phyloP scores from a whole-genome alignment of 768 basidiomycete species.

The Rhodosporidiobolus sp. region DNA sequence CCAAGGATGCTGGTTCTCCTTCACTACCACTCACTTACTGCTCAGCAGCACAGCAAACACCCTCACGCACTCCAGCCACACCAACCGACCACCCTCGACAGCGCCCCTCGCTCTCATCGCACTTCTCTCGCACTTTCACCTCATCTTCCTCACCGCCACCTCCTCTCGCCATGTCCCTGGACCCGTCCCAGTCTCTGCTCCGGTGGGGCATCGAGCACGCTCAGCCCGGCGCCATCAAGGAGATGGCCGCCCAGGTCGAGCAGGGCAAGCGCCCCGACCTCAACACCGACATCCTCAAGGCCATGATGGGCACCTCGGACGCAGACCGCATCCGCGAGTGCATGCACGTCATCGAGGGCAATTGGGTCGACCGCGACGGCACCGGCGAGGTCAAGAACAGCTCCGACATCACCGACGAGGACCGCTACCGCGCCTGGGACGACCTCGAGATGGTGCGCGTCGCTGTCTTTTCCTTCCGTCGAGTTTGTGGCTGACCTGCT shows the following conservation, averaged over 20 bases:
- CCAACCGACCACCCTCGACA: background rate
- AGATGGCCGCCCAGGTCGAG: slow-evolving; percentile 49
- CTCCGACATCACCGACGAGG: slow-evolving; percentile 53
- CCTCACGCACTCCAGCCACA: background rate
- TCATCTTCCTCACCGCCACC: background rate
- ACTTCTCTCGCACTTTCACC: background rate
- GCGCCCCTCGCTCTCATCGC: too few relatives aligned
- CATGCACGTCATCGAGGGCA: slow-evolving; percentile 33
- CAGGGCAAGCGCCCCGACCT: slow-evolving; percentile 52
- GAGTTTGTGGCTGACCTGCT: background rate
- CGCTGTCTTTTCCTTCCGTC: background rate
- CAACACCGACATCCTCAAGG: slow-evolving; percentile 78
- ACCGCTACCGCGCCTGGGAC: slow-evolving; percentile 64
- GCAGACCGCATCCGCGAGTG: slow-evolving; percentile 69
- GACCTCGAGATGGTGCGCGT: slow-evolving; percentile 76
- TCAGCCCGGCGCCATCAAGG: slow-evolving; percentile 45
- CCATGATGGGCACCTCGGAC: slow-evolving; percentile 80
- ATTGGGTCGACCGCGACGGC: slow-evolving; percentile 50
- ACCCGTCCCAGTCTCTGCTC: slow-evolving; percentile 67
- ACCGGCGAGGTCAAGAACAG: slow-evolving; percentile 52
- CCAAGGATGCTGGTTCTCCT: too few relatives aligned
- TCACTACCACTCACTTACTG: background rate
- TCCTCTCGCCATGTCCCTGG: slow-evolving; percentile 3
- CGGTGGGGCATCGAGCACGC: slow-evolving; percentile 78
- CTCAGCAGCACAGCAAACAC: background rate